Conservation (phyloP, 2,329 filamentous ascomycete genomes). For the Apiospora saccharicola region DNA sequence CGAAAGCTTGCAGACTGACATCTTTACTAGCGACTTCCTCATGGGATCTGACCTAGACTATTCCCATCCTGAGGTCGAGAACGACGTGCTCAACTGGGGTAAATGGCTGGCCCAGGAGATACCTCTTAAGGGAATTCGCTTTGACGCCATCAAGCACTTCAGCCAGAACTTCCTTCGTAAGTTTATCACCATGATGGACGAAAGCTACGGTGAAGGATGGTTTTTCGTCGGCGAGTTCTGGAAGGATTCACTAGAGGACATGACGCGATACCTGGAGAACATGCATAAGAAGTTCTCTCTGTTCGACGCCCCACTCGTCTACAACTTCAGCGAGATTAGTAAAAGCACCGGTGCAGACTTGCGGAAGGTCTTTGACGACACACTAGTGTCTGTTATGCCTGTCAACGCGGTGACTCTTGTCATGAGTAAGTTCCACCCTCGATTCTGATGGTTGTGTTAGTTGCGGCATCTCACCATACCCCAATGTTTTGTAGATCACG, state of each 20-base stretch:
- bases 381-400: constrained; percentile 56
- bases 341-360: constrained; percentile 65
- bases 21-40: constrained; percentile 39
- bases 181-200: constrained; percentile 37
- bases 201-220: constrained; percentile 54
- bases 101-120: constrained; percentile 40
- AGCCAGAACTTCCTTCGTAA: constrained; percentile 42
- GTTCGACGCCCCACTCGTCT: constrained; percentile 73
- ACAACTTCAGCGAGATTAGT: constrained; percentile 69
- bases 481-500: constrained; percentile 78
- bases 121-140: constrained; percentile 43
- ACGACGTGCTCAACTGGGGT: constrained; percentile 41
- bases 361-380: constrained; percentile 65
- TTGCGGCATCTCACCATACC: constrained; percentile 51
- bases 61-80: constrained; percentile 39
- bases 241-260: constrained; percentile 62
- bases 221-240: constrained; percentile 77
- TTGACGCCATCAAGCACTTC: constrained; percentile 46
- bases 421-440: constrained; percentile 50
- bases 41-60: constrained; percentile 47
- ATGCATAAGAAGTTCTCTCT: constrained; percentile 66
- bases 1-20: constrained; percentile 13
- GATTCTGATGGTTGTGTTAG: constrained; percentile 66
- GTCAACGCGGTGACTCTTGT: constrained; percentile 63
- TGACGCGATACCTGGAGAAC: constrained; percentile 63